These are phyloP conservation scores for Rosa chinensis DNA, from an alignment of 306 rosid species.

Conservation along the genomic window DNA sequence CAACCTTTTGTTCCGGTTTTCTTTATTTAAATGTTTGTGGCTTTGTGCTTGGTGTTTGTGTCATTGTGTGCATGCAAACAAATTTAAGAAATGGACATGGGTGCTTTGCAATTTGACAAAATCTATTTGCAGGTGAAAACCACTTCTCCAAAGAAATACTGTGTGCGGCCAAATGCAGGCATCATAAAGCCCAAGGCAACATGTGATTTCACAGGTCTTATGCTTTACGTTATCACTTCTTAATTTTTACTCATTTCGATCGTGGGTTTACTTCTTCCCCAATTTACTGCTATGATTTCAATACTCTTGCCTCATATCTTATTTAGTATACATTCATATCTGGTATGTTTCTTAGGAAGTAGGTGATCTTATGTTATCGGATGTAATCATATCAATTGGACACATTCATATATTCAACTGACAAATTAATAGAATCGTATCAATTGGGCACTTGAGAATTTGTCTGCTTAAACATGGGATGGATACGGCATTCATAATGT, in stretches of 20 bases:
- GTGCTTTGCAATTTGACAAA: conserved; percentile 9
- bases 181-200: conserved; percentile 63
- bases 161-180: conserved; percentile 90
- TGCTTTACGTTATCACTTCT: conserved; percentile 12
- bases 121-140: conserved; percentile 71
- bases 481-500: background rate
- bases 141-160: conserved; percentile 86
- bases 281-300: background rate
- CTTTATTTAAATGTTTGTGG: background rate
- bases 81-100: background rate
- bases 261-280: conserved; percentile 4
- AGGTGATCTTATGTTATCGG: background rate
- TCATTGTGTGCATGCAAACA: conserved; percentile 7
- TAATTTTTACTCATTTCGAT: background rate
- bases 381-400: background rate
- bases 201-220: conserved; percentile 77
- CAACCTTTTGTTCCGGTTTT: background rate
- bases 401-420: background rate
- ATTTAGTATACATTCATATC: background rate
- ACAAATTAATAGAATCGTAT: background rate
- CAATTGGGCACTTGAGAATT: background rate
- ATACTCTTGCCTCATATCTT: background rate
- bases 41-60: background rate
- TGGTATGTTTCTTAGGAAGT: too few relatives aligned
- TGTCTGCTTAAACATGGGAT: background rate